These are phyloP conservation scores for Trypanosoma congolense DNA, from an alignment of 208 protist species.

Conservation along the genomic window DNA sequence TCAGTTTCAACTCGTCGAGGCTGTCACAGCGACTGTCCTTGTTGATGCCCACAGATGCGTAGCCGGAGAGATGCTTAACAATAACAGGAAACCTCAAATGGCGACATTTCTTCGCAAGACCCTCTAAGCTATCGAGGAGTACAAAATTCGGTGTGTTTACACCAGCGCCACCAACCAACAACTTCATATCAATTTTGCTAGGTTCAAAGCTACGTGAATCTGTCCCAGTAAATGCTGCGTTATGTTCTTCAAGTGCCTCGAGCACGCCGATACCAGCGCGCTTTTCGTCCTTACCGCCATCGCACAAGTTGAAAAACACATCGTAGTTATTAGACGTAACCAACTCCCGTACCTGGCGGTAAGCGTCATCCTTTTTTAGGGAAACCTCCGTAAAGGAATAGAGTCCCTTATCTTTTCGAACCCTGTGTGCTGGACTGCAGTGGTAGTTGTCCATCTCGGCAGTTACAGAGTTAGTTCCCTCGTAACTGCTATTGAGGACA, in stretches of 20 bases:
- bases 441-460: constrained; percentile 72
- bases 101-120: constrained; percentile 76
- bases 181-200: constrained; percentile 88
- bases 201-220: constrained; percentile 84
- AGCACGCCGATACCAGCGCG: constrained; percentile 81
- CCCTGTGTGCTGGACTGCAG: constrained; percentile 78
- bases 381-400: constrained; percentile 69
- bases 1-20: constrained; percentile 66
- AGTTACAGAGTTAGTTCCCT: constrained; percentile 66
- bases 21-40: constrained; percentile 81
- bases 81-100: constrained; percentile 87
- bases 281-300: constrained; percentile 80
- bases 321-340: constrained; percentile 81
- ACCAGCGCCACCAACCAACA: constrained; percentile 70
- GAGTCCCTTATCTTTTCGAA: constrained; percentile 59
- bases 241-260: constrained; percentile 77
- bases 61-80: constrained; percentile 84
- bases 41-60: constrained; percentile 82
- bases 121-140: constrained; percentile 56
- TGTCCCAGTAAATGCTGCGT: constrained; percentile 84
- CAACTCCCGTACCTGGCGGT: constrained; percentile 64
- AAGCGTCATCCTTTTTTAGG: constrained; percentile 71
- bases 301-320: constrained; percentile 88
- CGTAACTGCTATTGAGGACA: constrained; percentile 85
- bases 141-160: constrained; percentile 82